Base-by-base conservation (phyloP, 2,329 filamentous ascomycete species). In the Calonectria leucothoes region DNA sequence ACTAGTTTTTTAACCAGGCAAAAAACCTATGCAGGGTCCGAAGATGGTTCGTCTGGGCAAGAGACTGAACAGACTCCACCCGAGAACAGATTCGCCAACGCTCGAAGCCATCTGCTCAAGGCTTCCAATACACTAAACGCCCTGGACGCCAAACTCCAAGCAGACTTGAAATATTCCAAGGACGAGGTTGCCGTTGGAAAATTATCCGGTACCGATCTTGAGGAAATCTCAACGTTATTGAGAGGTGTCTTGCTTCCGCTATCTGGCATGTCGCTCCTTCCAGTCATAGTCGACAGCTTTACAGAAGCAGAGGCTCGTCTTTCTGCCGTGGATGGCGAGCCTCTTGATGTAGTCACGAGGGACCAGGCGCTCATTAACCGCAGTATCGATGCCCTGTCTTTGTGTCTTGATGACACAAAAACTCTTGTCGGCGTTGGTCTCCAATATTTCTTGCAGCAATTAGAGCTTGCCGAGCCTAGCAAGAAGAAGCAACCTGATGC, bases 261-360 rank as follows among this genome's bases (percentile, higher is more conserved):
- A 27, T 73, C 66, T 35, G 67, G 71, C 29, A 70, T 73, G 67
- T 70, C 67, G 10, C 67, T 73, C 25, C 51, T 73, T 37, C 71
- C 67, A 12, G 63, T 35, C 23, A 70, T 73, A 17, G 71, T 70
- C 31, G 55, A 66, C 37, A 67, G 71, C 20, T 70, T 73, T 29
- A 39, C 66, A 2, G 71, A 70, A 61, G 51, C 59, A 2, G 66
- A 73, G 20, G 39, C 31, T 7, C 25, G 42, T 5, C 17, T 65
- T n/a, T 59, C 35, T 20, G 37, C 42, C 4, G 31, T 45, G n/a
- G 35, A 69, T 25, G 25, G 17, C 11, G 57, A 25, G 25, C 10
- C 33, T 15, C 33, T 23, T 33, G 57, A 27, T 23, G n/a, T 35
- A 23, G 33, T n/a, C 6, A 42, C 39, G 11, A 27, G 55, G n/a